These are phyloP conservation scores for Lathyrus sativus DNA, from an alignment of 306 rosid genomes.

Conservation along the genomic window DNA sequence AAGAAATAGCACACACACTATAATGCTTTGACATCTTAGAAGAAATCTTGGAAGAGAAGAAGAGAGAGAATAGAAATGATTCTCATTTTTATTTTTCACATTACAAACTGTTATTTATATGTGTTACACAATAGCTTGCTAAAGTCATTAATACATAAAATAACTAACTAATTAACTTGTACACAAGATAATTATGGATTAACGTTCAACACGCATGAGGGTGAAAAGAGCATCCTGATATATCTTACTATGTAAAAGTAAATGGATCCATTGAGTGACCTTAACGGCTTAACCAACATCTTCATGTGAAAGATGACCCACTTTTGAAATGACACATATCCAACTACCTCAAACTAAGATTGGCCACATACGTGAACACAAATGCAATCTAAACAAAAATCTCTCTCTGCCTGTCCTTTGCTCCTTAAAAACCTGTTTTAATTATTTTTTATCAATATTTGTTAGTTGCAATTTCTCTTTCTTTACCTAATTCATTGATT, in stretches of 20 bases:
- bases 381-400: constrained; percentile 29
- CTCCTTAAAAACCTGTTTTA: constrained; percentile 6
- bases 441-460: not conserved
- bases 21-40: too few relatives aligned
- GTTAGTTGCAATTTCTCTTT: not conserved
- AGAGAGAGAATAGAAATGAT: too few relatives aligned
- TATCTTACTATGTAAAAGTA: not conserved
- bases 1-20: too few relatives aligned
- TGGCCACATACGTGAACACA: constrained; percentile 40
- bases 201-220: too few relatives aligned
- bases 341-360: constrained; percentile 39
- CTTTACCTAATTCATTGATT: not conserved
- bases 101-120: too few relatives aligned
- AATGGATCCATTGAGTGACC: not conserved
- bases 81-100: too few relatives aligned
- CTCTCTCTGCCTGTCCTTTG: constrained; percentile 12
- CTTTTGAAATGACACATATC: constrained; percentile 28
- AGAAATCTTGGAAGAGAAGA: too few relatives aligned
- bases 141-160: too few relatives aligned
- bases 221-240: too few relatives aligned
- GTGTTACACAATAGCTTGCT: too few relatives aligned
- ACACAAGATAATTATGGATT: too few relatives aligned
- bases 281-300: not conserved
- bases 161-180: too few relatives aligned
- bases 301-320: constrained; percentile 34